A percentile compares a stretch with the other conserved stretches of the same genome.
Conservation (phyloP, 331 rosid species). For the Arachis monticola region DNA sequence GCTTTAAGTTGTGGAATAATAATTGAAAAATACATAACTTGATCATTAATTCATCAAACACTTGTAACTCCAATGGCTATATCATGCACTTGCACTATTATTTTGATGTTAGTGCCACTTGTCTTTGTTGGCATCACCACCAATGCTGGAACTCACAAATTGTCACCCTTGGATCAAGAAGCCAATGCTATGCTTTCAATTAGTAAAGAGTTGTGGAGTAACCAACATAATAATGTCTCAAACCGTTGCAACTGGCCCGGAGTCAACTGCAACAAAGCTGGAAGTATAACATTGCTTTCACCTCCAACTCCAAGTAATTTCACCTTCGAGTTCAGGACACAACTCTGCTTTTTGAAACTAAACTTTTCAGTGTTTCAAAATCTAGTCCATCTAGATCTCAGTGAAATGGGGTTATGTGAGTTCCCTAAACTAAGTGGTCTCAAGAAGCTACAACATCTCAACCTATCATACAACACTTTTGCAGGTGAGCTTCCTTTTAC, state of each 20-base stretch:
- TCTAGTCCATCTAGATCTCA: not conserved
- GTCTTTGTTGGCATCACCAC: not conserved
- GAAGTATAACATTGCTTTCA: not conserved
- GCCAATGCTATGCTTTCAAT: not conserved
- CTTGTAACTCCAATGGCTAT: not conserved
- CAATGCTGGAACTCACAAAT: not conserved
- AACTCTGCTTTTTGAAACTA: not conserved
- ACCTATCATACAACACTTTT: not conserved
- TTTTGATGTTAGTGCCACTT: not conserved
- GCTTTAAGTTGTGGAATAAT: no score
- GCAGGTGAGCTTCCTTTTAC: not conserved
- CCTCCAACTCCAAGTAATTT: not conserved
- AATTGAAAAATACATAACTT: not conserved
- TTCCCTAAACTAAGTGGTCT: not conserved
- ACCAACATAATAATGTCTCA: not conserved
- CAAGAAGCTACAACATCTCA: not conserved
- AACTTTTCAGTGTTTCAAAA: not conserved
- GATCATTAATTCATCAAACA: not conserved
- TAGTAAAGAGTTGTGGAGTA: not conserved
- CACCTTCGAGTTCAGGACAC: not conserved
- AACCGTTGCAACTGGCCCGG: not conserved
- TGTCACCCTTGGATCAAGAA: not conserved
- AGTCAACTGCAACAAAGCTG: not conserved
- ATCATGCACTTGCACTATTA: not conserved
- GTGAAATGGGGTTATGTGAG: not conserved